These are phyloP conservation scores for Orbilia quercus DNA, from an alignment of 2,329 filamentous ascomycete species.

Conservation along the genomic window DNA sequence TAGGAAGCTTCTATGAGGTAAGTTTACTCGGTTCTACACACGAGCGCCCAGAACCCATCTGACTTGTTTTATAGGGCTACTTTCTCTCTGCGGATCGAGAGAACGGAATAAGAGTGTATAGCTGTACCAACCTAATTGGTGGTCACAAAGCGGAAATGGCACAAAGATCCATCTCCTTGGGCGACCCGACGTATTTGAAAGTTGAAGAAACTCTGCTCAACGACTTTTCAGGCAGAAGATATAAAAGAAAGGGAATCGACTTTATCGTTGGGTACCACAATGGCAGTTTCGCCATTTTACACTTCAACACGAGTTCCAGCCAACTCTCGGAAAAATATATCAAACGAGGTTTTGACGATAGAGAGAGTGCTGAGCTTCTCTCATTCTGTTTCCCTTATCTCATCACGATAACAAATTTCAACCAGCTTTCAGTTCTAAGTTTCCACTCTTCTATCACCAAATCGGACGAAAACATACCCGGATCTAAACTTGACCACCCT, in stretches of 20 bases:
- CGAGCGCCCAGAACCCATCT: neutral
- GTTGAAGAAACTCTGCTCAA: slow-evolving; percentile 42
- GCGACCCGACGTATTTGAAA: slow-evolving; percentile 34
- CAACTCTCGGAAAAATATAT: slow-evolving; percentile 33
- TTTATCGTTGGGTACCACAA: slow-evolving; percentile 42
- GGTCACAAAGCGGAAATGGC: neutral
- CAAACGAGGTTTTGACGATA: slow-evolving; percentile 26
- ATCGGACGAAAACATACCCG: neutral
- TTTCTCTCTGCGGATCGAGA: slow-evolving; percentile 31
- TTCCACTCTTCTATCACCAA: slow-evolving; percentile 32
- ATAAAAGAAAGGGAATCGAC: slow-evolving; percentile 31
- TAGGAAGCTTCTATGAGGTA: slow-evolving; percentile 46
- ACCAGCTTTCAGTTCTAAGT: slow-evolving; percentile 29
- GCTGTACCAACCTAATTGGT: neutral
- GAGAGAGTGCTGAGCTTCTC: slow-evolving; percentile 25
- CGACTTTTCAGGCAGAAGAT: slow-evolving; percentile 16
- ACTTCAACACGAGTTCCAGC: slow-evolving; percentile 21
- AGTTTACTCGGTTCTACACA: neutral
- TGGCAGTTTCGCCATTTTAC: slow-evolving; percentile 25
- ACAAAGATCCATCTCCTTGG: slow-evolving; percentile 7
- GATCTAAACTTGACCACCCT: slow-evolving; percentile 1
- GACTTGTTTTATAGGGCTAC: slow-evolving; percentile 33
- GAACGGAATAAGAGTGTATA: slow-evolving; percentile 41
- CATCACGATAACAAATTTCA: slow-evolving; percentile 34
- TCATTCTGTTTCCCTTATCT: slow-evolving; percentile 44